Base-by-base conservation (phyloP, 2,329 filamentous ascomycete species). In the Podosphaera fusca region DNA sequence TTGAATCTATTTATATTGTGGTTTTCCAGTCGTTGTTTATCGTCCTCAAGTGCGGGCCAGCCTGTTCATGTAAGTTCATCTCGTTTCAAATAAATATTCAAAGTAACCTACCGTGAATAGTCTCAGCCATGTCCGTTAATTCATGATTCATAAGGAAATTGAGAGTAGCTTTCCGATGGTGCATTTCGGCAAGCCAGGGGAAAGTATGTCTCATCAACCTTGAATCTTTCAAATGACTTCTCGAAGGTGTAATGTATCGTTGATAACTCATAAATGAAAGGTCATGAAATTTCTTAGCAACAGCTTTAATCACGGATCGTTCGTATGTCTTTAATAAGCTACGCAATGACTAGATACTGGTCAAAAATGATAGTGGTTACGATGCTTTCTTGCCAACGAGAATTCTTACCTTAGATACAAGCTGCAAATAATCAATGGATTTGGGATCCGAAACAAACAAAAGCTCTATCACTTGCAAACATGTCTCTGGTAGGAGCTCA, bases 141-240 rank as follows among this genome's bases (percentile, higher is more conserved):
- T 64, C 59, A 38, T 65, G 61, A 14, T 56, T 12, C 7, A 59
- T 21, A 4, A 65, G 59, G 46, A 58, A 60, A 0, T 62, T 58
- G 30, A 62, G 56, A 2, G 57, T 60, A 3, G 51, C n/a, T n/a
- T 36, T 36, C 2, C 64, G 61, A 36, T 6, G 55, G 14, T 57
- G 58, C 53, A 64, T 57, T 55, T 65, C 63, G 2, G 40, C 55
- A 12, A 62, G 55, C 64, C 64, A 65, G 35, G 56, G 56, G 49
- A 61, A 64, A 31, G 62, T 61, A 30, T 58, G 56, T n/a, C 34
- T 47, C 10, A 30, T 42, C 1, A 62, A 31, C 8, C 34, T 38
- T 38, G 10, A 38, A 6, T 38, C 35, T 38, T 38, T 38, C 10
- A 38, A 38, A 38, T 38, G 6, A 38, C 10, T 6, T 38, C 35